Percentiles rank a stretch among this genome's conserved stretches.
phyloP scores from a whole-genome alignment of 2,329 filamentous ascomycete genomes.

The Cladobotryum mycophilum region DNA sequence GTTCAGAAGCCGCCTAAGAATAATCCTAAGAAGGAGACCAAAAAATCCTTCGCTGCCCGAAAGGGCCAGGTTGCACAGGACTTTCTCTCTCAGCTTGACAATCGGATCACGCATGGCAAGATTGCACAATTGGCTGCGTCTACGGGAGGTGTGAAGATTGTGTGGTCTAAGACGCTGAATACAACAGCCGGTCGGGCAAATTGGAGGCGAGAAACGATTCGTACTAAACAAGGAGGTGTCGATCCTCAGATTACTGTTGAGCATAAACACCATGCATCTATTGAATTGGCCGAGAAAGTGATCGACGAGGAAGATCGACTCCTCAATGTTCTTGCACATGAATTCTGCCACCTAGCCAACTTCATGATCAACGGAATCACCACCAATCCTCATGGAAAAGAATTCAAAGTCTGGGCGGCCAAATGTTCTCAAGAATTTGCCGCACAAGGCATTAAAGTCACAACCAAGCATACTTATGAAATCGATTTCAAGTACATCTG shows the following conservation, averaged over 20 bases:
- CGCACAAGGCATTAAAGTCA: conserved; percentile 64
- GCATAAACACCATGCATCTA: conserved; percentile 60
- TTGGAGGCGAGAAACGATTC: conserved; percentile 58
- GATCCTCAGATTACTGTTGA: conserved; percentile 20
- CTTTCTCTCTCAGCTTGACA: conserved; percentile 67
- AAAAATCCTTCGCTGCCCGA: conserved; percentile 54
- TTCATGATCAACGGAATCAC: conserved; percentile 78
- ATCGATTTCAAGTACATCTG: conserved; percentile 93
- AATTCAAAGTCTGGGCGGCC: conserved; percentile 71
- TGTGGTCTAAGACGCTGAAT: conserved; percentile 73
- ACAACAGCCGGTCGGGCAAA: conserved; percentile 72
- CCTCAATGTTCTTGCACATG: conserved; percentile 88
- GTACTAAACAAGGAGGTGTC: conserved; percentile 23
- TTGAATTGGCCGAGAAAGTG: conserved; percentile 85
- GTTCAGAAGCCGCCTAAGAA: conserved; percentile 18
- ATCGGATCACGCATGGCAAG: conserved; percentile 52
- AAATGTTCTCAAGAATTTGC: conserved; percentile 52
- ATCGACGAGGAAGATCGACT: conserved; percentile 72
- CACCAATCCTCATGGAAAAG: conserved; percentile 72
- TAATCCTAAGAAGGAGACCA: conserved; percentile 32
- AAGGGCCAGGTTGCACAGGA: conserved; percentile 57
- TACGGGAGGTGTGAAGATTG: conserved; percentile 64
- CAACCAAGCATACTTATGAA: conserved; percentile 81
- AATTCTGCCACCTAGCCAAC: conserved; percentile 90
- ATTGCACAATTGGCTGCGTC: conserved; percentile 51